Evolutionary conservation across 306 rosid species (phyloP), one percentile per base, ranked within the genome.

Genomic region (Chamaecrista fasciculata): DNA sequence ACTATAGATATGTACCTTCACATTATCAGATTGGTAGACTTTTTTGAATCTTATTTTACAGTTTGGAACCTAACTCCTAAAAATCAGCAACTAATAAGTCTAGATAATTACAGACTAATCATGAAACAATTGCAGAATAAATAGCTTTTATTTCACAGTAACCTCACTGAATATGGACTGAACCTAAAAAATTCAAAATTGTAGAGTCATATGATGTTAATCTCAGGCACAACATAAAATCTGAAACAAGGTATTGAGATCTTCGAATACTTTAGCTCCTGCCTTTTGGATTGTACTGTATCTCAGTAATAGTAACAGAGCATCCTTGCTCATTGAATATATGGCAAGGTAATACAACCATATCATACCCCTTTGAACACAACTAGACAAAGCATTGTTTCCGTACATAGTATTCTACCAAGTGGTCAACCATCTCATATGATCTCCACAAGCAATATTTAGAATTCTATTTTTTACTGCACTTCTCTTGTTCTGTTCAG

Each of bases 331-430:
- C 21, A 20, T 20, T 44, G 59, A 71, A 34, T 48, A 11, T 29
- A 74, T 20, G 26, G 16, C 51, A 43, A 42, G 59, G 44, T 44
- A 39, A 47, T 57, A 19, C 56, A 62, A 46, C 31, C 31, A 57
- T 10, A 19, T n/a, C 21, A 51, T 19, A 72, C 33, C 23, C 4
- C 4, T 6, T 8, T 46, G 62, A 56, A 31, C 9, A 24, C 28
- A 49, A 39, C 9, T 28, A 14, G 42, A 26, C 3, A 15, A 10
- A 42, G 12, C 31, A 48, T 52, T 42, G 19, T 62, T 43, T 64
- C 25, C 47, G 6, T 33, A 28, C 16, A 11, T 0, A 20, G 23
- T 55, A 19, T 55, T 55, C 61, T 72, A 3, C 37, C 11, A 25
- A 37, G 52, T 16, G 43, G 14, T 9, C 15, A 62, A 28, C 53